Evolutionary conservation across 2,329 filamentous ascomycete species (phyloP).

Genomic region (Botryotinia globosa): DNA sequence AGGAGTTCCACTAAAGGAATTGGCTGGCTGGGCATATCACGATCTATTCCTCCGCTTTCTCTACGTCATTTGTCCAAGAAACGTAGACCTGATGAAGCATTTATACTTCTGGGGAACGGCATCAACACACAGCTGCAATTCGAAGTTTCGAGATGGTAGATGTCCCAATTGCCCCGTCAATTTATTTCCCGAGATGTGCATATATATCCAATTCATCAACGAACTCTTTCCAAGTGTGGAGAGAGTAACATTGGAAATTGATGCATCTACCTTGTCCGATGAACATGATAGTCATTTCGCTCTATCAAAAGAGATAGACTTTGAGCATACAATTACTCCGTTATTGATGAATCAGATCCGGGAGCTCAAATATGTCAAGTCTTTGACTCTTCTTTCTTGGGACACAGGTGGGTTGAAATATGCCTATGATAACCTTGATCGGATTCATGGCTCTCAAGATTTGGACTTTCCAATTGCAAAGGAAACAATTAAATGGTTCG

Average conservation of each 20-base stretch:
- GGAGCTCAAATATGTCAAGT: neutral
- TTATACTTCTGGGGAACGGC: neutral
- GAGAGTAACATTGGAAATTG: neutral
- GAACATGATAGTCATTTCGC: neutral
- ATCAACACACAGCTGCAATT: neutral
- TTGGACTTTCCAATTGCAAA: neutral
- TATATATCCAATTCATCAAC: slow-evolving; percentile 1
- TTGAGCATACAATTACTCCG: neutral
- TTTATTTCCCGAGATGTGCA: neutral
- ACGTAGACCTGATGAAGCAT: slow-evolving; percentile 16
- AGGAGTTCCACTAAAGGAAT: neutral
- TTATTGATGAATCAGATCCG: neutral
- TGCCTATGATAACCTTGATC: neutral
- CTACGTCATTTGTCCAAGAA: slow-evolving; percentile 21
- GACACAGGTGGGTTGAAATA: neutral
- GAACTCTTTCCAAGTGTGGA: neutral
- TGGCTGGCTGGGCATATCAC: slow-evolving; percentile 21
- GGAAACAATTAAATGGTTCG: neutral
- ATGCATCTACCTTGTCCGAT: neutral
- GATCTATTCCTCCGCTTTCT: slow-evolving; percentile 25
- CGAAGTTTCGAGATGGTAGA: neutral
- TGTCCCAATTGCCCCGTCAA: neutral
- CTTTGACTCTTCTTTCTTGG: neutral
- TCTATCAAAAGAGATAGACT: neutral
- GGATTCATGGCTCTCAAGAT: neutral